Base-by-base conservation (phyloP, 257 asterid genomes). In the Przewalskia tangutica region DNA sequence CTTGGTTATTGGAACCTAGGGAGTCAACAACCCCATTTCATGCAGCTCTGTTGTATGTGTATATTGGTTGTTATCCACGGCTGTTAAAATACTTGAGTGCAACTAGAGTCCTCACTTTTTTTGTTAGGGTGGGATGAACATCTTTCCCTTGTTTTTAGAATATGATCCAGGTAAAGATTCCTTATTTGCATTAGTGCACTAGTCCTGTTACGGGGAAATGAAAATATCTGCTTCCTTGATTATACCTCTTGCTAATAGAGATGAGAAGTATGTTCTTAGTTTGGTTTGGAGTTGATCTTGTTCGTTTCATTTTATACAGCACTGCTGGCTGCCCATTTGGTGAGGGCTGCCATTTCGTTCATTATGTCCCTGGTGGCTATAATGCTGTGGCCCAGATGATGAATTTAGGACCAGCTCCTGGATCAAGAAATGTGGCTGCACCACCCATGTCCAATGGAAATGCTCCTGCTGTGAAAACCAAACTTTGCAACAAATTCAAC, bases 271-370 rank as follows among this genome's bases (percentile, higher is more conserved):
- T 44, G 6, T 46, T 67, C 12, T 9, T 3, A 34, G 12, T 73
- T 64, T 34, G 66, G 2, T 40, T 8, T 40, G 58, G 10, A 27
- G 13, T 50, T 53, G 34, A 34, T 77, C 56, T 20, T 38, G 34
- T 76, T 18, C 17, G 16, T 46, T 65, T 59, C 42, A 54, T 70
- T 42, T 51, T 53, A 6, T 88, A 89, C 91, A 95, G 99, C 85
- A 89, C 87, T 76, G 89, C 94, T 16, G 94, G 94, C 51, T 90
- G 93, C 77, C 89, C 86, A 38, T 92, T 91, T 65, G 95, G 98
- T 20, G 95, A 95, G 88, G 90, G 86, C 80, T 95, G 99, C 85
- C 99, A 95, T 87, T 95, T 93, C 86, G 97, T 95, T 79, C 99
- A 95, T 90, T 75, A 87, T 44, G 92, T 92, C 20, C 97, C 96